Evolutionary conservation across 1,284 basidiomycete genomes (phyloP), one percentile per base, ranked within the genome.

Genomic region (Puccinia horiana): DNA sequence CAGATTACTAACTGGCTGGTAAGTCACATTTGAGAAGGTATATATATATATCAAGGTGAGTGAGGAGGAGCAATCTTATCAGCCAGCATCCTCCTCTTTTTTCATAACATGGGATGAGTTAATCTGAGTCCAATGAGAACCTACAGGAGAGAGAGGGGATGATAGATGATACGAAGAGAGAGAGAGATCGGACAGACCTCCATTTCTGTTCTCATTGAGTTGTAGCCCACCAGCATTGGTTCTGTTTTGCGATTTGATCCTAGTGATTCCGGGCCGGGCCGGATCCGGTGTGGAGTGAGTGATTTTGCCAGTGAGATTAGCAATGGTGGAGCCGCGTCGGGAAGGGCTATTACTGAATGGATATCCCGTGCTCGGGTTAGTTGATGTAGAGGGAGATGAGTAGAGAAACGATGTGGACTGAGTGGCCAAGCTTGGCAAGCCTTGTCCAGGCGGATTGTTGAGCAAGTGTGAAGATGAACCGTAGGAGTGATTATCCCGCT

Each of bases 1-100:
- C 20, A 16, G 35, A 26, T 83, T 44, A 69, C 76, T 87, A 87
- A 76, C 87, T n/a, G n/a, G n/a, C n/a, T n/a, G n/a, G n/a, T n/a
- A n/a, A n/a, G n/a, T n/a, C n/a, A n/a, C n/a, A n/a, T n/a, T n/a
- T n/a, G n/a, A n/a, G n/a, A 42, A 67, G 37, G 37, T 67, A 47
- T 47, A 47, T 20, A 42, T 42, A 69, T 40, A 18, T 9, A 23
- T 35, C 23, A n/a, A 26, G 40, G 65, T n/a, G n/a, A n/a, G n/a
- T n/a, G n/a, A 47, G 40, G 29, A 29, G 65, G 65, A 69, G 40
- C 42, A 5, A 11, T 29, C n/a, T 61, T 37, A 74, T 58, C 54
- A 16, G 37, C 54, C 40, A 14, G 35, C 54, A 18, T 54, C 73
- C 44, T 75, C 73, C 32, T 75, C 73, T 32, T 52, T 75, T 44